Percentiles rank a stretch among this genome's conserved stretches.
Conservation (phyloP, 805 yeast genomes). For the Ogataea pini region DNA sequence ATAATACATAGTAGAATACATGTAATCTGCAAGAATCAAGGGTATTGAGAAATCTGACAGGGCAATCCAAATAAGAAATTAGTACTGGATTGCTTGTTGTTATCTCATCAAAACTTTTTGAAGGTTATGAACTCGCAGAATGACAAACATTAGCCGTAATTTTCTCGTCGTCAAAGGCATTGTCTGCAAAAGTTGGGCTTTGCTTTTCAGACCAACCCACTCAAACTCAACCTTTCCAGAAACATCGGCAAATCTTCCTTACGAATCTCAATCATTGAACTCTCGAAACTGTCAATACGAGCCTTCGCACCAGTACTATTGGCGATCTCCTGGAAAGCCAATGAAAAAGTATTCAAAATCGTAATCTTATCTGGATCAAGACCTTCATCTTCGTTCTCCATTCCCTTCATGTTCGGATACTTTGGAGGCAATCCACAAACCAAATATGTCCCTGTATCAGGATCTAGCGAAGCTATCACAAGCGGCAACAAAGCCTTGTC, state of each 20-base stretch:
- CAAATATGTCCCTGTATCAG: slow-evolving; percentile 69
- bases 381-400: slow-evolving; percentile 32
- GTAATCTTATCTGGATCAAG: slow-evolving; percentile 42
- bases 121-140: too few species aligned
- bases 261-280: slow-evolving; percentile 86
- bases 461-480: slow-evolving; percentile 82
- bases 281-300: slow-evolving; percentile 91
- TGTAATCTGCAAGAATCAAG: too few species aligned
- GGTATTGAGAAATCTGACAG: too few species aligned
- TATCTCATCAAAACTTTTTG: too few species aligned
- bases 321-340: slow-evolving; percentile 89
- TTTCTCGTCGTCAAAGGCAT: too few species aligned
- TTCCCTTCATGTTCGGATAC: slow-evolving; percentile 50
- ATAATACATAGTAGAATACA: neutral
- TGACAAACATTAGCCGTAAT: too few species aligned
- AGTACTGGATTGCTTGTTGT: too few species aligned
- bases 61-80: too few species aligned
- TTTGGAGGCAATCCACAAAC: slow-evolving; percentile 90
- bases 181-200: too few species aligned
- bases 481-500: slow-evolving; percentile 72
- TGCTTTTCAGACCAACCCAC: slow-evolving; percentile 49
- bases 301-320: slow-evolving; percentile 82
- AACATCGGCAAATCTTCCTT: slow-evolving; percentile 88
- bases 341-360: slow-evolving; percentile 77
- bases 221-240: slow-evolving; percentile 75